phyloP scores from a whole-genome alignment of 2,329 filamentous ascomycete species.

The Tricladium varicosporioides region DNA sequence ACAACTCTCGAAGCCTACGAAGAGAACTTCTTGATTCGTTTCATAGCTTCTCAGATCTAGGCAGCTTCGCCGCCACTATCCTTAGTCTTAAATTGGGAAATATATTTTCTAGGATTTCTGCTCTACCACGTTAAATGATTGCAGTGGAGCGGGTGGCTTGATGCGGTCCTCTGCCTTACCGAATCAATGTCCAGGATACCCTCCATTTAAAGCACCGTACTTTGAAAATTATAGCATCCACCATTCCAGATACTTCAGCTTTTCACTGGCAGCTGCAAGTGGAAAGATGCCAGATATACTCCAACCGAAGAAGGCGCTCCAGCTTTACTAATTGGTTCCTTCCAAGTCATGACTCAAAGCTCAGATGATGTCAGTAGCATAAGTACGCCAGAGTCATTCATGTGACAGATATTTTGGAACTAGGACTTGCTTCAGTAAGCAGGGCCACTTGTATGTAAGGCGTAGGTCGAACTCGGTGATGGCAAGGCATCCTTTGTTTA shows the following conservation, averaged over 20 bases:
- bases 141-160: constrained; percentile 5
- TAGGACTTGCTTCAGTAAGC: not conserved
- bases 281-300: not conserved
- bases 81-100: constrained; percentile 1
- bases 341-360: not conserved
- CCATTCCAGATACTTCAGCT: not conserved
- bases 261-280: not conserved
- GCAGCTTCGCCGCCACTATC: not conserved
- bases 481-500: constrained; percentile 7
- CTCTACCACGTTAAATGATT: constrained; percentile 1
- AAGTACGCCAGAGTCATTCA: constrained; percentile 7
- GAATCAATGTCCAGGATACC: no score
- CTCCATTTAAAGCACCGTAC: not conserved
- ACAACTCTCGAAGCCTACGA: not conserved
- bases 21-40: not conserved
- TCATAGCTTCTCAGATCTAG: not conserved
- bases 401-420: constrained; percentile 2
- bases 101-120: constrained; percentile 3
- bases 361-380: constrained; percentile 1
- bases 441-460: constrained; percentile 2
- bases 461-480: constrained; percentile 4
- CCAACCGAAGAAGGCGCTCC: not conserved
- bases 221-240: not conserved
- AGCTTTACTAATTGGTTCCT: not conserved
- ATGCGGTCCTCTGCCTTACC: not conserved